Percentiles rank a stretch among this genome's conserved stretches.
Conservation (phyloP, 108 stramenopile species). For the Aurantiochytrium sp. region DNA sequence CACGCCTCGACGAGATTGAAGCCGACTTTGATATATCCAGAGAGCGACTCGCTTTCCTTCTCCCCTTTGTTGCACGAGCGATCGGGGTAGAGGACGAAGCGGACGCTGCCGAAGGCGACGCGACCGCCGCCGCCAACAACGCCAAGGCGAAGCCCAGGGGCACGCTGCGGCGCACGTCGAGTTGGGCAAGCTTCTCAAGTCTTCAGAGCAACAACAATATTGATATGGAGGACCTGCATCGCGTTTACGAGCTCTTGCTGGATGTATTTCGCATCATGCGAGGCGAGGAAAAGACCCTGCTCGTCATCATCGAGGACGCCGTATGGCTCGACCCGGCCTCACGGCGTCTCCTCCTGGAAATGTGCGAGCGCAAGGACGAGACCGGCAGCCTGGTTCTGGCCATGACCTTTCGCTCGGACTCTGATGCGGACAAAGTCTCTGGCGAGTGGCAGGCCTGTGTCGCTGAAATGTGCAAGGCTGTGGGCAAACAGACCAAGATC, state of each 20-base stretch:
- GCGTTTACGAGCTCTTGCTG: neutral
- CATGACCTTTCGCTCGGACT: neutral
- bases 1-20: neutral
- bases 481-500: neutral
- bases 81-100: neutral
- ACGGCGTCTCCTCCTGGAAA: neutral
- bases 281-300: neutral
- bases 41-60: neutral
- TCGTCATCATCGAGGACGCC: neutral
- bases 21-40: neutral
- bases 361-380: neutral
- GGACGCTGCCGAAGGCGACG: neutral
- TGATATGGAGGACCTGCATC: neutral
- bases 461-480: neutral
- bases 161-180: neutral
- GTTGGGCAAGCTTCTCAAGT: neutral
- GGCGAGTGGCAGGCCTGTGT: neutral
- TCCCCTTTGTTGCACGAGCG: neutral
- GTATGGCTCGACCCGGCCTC: neutral
- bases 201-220: neutral
- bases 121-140: neutral
- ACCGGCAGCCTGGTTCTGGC: neutral
- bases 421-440: neutral
- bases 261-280: neutral
- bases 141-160: neutral